Conservation (phyloP, 2,329 filamentous ascomycete species). For the Reticulascus tulasneorum region DNA sequence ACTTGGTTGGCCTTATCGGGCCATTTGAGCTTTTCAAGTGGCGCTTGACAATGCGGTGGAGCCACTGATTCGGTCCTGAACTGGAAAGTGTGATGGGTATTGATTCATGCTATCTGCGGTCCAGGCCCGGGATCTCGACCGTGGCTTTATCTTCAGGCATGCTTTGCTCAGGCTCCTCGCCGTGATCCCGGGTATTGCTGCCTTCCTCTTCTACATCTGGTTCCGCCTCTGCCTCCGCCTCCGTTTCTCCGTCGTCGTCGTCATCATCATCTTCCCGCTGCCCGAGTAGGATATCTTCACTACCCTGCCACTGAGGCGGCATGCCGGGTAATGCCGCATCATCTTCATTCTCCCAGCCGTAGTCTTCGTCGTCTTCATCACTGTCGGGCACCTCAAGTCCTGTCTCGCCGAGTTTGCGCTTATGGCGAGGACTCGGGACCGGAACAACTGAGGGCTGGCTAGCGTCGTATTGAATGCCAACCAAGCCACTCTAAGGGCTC, state of each 20-base stretch:
- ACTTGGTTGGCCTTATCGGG: conserved; percentile 12
- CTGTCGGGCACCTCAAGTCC: conserved; percentile 58
- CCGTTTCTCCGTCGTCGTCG: conserved; percentile 19
- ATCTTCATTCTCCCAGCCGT: conserved; percentile 67
- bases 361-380: conserved; percentile 63
- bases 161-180: conserved; percentile 9
- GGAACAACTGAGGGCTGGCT: conserved; percentile 27
- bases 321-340: conserved; percentile 56
- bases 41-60: conserved; percentile 5
- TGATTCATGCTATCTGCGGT: conserved; percentile 14
- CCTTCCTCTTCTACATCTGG: conserved; percentile 13
- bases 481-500: conserved; percentile 36
- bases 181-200: conserved; percentile 11
- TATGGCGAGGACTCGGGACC: conserved; percentile 40
- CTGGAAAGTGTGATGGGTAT: conserved; percentile 5
- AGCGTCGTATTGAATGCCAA: conserved; percentile 35
- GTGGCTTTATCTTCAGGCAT: conserved; percentile 3
- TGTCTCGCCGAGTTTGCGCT: conserved; percentile 62
- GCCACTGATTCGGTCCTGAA: conserved; percentile 1
- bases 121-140: conserved; percentile 11
- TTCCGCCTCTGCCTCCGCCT: conserved; percentile 6
- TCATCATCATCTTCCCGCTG: conserved; percentile 35
- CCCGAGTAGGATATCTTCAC: conserved; percentile 57
- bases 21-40: conserved; percentile 11
- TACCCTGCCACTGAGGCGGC: conserved; percentile 66